phyloP scores from a whole-genome alignment of 768 basidiomycete species.

The Tulasnella sp. region DNA sequence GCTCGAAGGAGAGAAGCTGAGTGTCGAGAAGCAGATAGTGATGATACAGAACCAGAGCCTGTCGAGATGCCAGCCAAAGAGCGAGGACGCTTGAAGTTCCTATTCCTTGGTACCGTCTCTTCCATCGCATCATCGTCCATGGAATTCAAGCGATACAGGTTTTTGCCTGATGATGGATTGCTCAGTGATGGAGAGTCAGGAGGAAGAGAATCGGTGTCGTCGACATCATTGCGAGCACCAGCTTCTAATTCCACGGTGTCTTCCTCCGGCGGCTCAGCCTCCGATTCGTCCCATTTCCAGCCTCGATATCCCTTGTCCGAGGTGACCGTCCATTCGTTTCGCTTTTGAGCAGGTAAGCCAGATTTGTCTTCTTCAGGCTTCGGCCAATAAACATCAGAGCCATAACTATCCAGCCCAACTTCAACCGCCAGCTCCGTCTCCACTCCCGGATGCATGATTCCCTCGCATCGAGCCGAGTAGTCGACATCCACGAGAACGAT shows the following conservation, averaged over 20 bases:
- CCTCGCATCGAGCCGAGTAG: constrained; percentile 6
- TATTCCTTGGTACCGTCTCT: too few relatives aligned
- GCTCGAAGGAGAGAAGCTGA: not conserved
- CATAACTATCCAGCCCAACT: not conserved
- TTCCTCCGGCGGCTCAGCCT: not conserved
- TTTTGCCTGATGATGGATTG: too few relatives aligned
- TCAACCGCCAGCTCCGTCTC: constrained; percentile 5
- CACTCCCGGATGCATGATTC: constrained; percentile 4
- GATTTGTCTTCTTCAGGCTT: not conserved
- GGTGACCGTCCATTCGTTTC: not conserved
- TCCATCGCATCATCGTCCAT: too few relatives aligned
- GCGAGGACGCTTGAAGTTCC: too few relatives aligned
- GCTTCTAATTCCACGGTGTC: not conserved
- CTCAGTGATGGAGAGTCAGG: too few relatives aligned
- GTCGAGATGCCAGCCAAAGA: not conserved
- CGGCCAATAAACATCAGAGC: not conserved
- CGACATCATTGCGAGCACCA: too few relatives aligned
- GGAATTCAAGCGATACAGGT: too few relatives aligned
- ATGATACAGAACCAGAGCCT: not conserved
- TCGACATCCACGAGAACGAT: constrained; percentile 7
- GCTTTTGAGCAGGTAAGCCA: not conserved
- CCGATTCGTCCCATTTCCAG: not conserved
- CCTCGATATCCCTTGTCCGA: not conserved
- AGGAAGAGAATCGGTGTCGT: too few relatives aligned
- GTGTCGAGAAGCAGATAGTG: too few relatives aligned